A percentile compares a stretch with the other conserved stretches of the same genome.
Evolutionary conservation across 1,139 yeast genomes (phyloP).

Genomic region (Yamadazyma sp.): DNA sequence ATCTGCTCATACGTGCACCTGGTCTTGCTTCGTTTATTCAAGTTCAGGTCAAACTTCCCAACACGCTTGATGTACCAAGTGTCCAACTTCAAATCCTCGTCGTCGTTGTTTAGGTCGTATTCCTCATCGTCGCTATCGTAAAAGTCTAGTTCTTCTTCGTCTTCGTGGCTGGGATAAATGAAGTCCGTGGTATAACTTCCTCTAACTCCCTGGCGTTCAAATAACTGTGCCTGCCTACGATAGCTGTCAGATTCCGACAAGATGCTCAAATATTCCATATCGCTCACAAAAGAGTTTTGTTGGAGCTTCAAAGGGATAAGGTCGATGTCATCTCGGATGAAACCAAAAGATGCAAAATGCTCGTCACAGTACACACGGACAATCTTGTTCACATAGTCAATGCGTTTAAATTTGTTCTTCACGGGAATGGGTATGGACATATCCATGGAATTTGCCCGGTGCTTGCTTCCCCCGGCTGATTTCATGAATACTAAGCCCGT

Average conservation of each 20-base stretch:
- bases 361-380: slow-evolving; percentile 67
- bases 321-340: slow-evolving; percentile 64
- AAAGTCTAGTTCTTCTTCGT: slow-evolving; percentile 11
- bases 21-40: slow-evolving; percentile 18
- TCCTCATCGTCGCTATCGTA: slow-evolving; percentile 17
- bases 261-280: slow-evolving; percentile 54
- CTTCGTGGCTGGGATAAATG: slow-evolving; percentile 20
- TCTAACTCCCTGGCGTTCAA: slow-evolving; percentile 14
- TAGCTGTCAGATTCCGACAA: slow-evolving; percentile 23
- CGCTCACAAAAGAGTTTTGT: slow-evolving; percentile 44
- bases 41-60: slow-evolving; percentile 17
- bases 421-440: slow-evolving; percentile 26
- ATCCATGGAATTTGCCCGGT: slow-evolving; percentile 36
- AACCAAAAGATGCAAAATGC: slow-evolving; percentile 65
- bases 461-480: slow-evolving; percentile 14
- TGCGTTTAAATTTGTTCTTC: slow-evolving; percentile 52
- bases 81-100: slow-evolving; percentile 15
- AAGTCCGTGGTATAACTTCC: slow-evolving; percentile 25
- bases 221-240: slow-evolving; percentile 39
- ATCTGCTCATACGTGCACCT: slow-evolving; percentile 20
- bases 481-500: slow-evolving; percentile 63
- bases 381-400: slow-evolving; percentile 54
- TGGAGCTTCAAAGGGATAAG: slow-evolving; percentile 49
- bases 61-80: slow-evolving; percentile 16
- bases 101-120: slow-evolving; percentile 12